phyloP scores from a whole-genome alignment of 805 yeast genomes.

The Dipodascus geniculatus region DNA sequence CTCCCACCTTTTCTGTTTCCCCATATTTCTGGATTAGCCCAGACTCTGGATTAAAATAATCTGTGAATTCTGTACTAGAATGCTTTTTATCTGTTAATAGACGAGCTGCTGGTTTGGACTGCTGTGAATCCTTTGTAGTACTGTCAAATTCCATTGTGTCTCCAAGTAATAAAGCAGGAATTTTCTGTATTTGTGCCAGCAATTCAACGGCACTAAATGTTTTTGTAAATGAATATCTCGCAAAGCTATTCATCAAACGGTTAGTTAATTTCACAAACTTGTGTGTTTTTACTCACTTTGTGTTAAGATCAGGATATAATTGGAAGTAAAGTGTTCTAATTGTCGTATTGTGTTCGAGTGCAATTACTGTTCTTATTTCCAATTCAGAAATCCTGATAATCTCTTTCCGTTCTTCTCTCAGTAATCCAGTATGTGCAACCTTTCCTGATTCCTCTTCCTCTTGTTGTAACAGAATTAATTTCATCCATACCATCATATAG shows the following conservation, averaged over 20 bases:
- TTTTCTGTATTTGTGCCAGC: not conserved
- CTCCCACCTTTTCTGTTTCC: not conserved
- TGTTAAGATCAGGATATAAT: not conserved
- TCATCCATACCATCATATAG: constrained; percentile 1
- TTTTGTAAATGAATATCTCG: not conserved
- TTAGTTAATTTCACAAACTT: not conserved
- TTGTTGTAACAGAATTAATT: not conserved
- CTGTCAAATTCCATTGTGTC: not conserved
- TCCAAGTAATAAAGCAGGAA: not conserved
- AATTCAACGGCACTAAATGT: not conserved
- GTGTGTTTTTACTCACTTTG: not conserved
- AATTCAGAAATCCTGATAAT: not conserved
- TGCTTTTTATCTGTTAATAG: not conserved
- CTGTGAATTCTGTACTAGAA: not conserved
- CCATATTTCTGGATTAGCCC: not conserved
- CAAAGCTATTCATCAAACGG: not conserved
- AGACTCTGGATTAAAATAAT: not conserved
- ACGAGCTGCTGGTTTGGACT: not conserved
- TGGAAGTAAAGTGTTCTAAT: constrained; percentile 1
- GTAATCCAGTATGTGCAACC: not conserved
- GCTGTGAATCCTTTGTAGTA: not conserved
- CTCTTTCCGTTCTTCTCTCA: not conserved
- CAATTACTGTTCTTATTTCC: not conserved
- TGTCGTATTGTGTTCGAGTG: not conserved
- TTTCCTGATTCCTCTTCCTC: not conserved